These are phyloP conservation scores for Fraxinus latifolia DNA, from an alignment of 305 asterid genomes.

Conservation along the genomic window DNA sequence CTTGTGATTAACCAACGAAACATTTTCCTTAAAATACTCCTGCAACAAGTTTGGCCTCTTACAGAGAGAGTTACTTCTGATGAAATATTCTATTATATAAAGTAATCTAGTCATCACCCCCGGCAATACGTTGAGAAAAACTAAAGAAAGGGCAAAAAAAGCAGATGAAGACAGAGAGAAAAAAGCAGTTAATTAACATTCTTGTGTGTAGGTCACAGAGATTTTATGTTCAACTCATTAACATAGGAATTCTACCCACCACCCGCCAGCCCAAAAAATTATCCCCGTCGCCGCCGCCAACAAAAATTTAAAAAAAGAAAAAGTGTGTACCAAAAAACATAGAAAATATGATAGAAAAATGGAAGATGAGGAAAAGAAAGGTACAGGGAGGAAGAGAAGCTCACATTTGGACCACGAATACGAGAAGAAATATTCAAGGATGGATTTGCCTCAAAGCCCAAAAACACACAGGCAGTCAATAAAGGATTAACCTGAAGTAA, in stretches of 20 bases:
- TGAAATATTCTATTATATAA: not conserved
- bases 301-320: not conserved
- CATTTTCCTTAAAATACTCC: not conserved
- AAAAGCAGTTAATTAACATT: not conserved
- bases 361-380: conserved; percentile 15
- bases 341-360: conserved; percentile 15
- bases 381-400: conserved; percentile 32
- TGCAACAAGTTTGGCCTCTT: not conserved
- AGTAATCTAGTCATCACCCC: conserved; percentile 12
- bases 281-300: conserved; percentile 3
- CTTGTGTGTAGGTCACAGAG: not conserved
- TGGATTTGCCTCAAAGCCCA: conserved; percentile 92
- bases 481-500: conserved; percentile 58
- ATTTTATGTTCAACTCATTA: not conserved
- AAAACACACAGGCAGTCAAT: conserved; percentile 62
- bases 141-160: conserved; percentile 1
- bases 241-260: not conserved
- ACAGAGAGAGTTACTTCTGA: not conserved
- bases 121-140: not conserved
- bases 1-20: not conserved
- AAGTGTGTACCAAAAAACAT: not conserved
- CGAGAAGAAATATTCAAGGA: conserved; percentile 61
- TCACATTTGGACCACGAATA: conserved; percentile 97
- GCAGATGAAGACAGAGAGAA: not conserved
- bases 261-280: not conserved